phyloP scores from a whole-genome alignment of 116 monocot species.

The Zostera marina region DNA sequence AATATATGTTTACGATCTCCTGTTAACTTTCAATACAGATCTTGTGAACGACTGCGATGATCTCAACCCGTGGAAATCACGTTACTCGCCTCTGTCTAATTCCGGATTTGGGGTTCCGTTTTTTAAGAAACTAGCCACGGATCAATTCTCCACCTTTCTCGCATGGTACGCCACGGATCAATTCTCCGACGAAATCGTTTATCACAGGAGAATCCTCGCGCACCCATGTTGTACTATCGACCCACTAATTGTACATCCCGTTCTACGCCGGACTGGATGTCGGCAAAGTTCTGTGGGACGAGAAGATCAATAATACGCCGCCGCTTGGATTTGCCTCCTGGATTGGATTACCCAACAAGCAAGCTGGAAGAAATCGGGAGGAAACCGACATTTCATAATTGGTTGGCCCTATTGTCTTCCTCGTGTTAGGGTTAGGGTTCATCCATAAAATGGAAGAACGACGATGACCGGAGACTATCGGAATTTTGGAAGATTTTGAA shows the following conservation, averaged over 20 bases:
- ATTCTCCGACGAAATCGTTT: constrained; percentile 66
- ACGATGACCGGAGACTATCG: no score
- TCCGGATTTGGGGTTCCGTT: constrained; percentile 41
- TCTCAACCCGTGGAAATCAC: constrained; percentile 45
- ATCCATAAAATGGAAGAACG: no score
- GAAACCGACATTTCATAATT: constrained; percentile 61
- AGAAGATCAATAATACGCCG: constrained; percentile 6
- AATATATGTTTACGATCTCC: constrained; percentile 81
- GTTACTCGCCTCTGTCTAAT: constrained; percentile 53
- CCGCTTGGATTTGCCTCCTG: no score
- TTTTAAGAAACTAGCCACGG: constrained; percentile 11
- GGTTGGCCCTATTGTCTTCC: no score
- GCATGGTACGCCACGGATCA: constrained; percentile 74
- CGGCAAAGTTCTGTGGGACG: constrained; percentile 40
- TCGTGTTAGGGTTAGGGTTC: no score
- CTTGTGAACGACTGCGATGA: constrained; percentile 33
- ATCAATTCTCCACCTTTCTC: constrained; percentile 23
- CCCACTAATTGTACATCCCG: constrained; percentile 49
- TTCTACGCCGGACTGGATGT: constrained; percentile 84
- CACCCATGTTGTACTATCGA: constrained; percentile 46
- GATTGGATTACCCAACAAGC: constrained; percentile 25
- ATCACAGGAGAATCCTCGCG: constrained; percentile 38
- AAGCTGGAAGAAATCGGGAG: constrained; percentile 18
- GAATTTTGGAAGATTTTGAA: no score
- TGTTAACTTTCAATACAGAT: constrained; percentile 39